phyloP scores from a whole-genome alignment of 1,284 basidiomycete species.

The Hypsizygus ulmarius region DNA sequence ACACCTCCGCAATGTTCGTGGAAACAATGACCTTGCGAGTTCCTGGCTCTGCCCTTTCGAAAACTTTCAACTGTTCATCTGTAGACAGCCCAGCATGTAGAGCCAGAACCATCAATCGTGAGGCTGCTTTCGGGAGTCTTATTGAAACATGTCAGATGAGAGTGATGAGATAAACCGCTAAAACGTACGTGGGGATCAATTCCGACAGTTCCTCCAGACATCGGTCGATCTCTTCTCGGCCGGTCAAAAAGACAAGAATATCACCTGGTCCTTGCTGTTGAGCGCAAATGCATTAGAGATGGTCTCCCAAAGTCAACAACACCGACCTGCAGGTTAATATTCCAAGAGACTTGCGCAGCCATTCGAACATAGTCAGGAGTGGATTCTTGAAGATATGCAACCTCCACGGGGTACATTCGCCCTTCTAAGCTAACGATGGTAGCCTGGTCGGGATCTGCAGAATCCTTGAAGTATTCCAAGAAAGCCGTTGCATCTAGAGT shows the following conservation, averaged over 20 bases:
- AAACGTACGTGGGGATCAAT: slow-evolving; percentile 61
- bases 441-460: slow-evolving; percentile 49
- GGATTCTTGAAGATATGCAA: slow-evolving; percentile 75
- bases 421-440: slow-evolving; percentile 90
- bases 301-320: slow-evolving; percentile 14
- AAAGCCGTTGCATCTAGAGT: slow-evolving; percentile 92
- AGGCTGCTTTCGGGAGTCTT: slow-evolving; percentile 66
- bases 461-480: slow-evolving; percentile 80
- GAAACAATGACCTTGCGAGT: slow-evolving; percentile 89
- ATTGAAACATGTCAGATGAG: slow-evolving; percentile 11
- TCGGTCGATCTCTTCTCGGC: slow-evolving; percentile 94
- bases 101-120: slow-evolving; percentile 67
- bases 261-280: slow-evolving; percentile 76
- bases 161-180: slow-evolving; percentile 23
- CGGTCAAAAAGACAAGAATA: slow-evolving; percentile 91
- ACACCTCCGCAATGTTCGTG: slow-evolving; percentile 94
- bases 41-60: slow-evolving; percentile 71
- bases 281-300: slow-evolving; percentile 7
- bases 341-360: slow-evolving; percentile 83
- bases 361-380: slow-evolving; percentile 79
- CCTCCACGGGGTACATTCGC: slow-evolving; percentile 87
- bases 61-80: slow-evolving; percentile 84
- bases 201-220: slow-evolving; percentile 84
- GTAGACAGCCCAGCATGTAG: slow-evolving; percentile 87
- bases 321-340: slow-evolving; percentile 78